Evolutionary conservation across 192 early-diverging fungal species (phyloP).

Genomic region (Dissophora globulifera): DNA sequence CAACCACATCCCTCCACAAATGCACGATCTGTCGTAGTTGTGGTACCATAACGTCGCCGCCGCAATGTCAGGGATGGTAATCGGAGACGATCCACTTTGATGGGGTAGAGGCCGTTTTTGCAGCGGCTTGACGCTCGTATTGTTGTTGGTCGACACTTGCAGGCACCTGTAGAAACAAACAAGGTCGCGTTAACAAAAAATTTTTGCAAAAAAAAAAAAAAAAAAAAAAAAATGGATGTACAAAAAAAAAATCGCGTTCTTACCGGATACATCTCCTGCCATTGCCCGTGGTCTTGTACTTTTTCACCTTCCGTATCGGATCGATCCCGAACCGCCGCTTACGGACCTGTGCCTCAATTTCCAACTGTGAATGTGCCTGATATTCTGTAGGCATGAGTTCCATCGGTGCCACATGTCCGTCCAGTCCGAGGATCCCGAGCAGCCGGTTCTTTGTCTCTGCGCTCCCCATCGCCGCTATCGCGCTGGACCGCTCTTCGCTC

Average conservation of each 20-base stretch:
- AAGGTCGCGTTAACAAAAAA: background rate
- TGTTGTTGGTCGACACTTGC: conserved; percentile 37
- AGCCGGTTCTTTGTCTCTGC: conserved; percentile 9
- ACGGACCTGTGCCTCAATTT: conserved; percentile 47
- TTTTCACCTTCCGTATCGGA: conserved; percentile 50
- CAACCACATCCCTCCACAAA: conserved; percentile 52
- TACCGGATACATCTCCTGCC: conserved; percentile 46
- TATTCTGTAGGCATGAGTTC: conserved; percentile 13
- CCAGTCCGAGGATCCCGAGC: conserved; percentile 9
- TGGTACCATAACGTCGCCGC: conserved; percentile 44
- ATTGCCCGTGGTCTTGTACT: conserved; percentile 38
- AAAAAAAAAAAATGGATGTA: background rate
- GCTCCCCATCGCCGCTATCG: background rate
- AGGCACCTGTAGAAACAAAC: conserved; percentile 18
- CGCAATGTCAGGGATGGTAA: conserved; percentile 31
- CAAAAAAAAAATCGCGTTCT: too few relatives aligned
- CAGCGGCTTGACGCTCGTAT: background rate
- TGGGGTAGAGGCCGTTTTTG: background rate
- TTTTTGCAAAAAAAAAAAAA: conserved; percentile 2
- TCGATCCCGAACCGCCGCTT: conserved; percentile 47
- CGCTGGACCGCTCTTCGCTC: conserved; percentile 12
- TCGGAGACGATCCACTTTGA: conserved; percentile 18
- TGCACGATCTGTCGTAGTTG: conserved; percentile 48
- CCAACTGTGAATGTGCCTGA: background rate
- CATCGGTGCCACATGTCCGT: conserved; percentile 11